Evolutionary conservation across 345 rosid genomes (phyloP).

Genomic region (Brassica juncea): DNA sequence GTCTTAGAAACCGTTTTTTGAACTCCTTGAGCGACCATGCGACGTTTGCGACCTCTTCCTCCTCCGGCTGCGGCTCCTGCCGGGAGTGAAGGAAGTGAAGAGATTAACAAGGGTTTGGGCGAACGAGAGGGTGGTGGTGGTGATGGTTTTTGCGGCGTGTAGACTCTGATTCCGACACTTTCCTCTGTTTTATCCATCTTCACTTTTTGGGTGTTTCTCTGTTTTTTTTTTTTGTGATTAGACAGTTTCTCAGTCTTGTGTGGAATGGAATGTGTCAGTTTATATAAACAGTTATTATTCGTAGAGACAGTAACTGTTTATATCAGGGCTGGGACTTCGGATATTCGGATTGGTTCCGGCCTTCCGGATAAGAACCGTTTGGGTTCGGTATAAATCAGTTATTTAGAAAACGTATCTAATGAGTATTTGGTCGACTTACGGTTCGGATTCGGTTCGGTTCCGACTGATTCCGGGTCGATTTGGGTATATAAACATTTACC

Average conservation of each 20-base stretch:
- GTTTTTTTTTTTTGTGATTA: not conserved
- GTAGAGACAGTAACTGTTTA: not conserved
- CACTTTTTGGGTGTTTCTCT: not conserved
- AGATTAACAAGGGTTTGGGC: constrained; percentile 29
- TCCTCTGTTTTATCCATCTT: not conserved
- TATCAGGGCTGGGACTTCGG: not conserved
- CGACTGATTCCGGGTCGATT: too few relatives aligned
- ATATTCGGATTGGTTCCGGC: too few relatives aligned
- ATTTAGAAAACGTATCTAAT: too few relatives aligned
- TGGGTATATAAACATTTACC: too few relatives aligned
- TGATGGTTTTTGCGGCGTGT: constrained; percentile 44
- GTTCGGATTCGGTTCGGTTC: too few relatives aligned
- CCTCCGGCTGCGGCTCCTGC: constrained; percentile 23
- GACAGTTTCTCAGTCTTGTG: not conserved
- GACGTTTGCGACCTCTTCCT: constrained; percentile 48
- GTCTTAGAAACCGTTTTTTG: constrained; percentile 74
- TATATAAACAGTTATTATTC: not conserved
- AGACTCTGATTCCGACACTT: constrained; percentile 49
- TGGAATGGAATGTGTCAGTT: not conserved
- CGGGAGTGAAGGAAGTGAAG: constrained; percentile 32
- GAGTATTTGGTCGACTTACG: too few relatives aligned
- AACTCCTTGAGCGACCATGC: constrained; percentile 68
- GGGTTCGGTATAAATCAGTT: too few relatives aligned
- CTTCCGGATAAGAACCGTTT: too few relatives aligned
- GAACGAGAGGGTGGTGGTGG: constrained; percentile 28